Conservation (phyloP, 371 early-diverging fungal genomes). For the Chytridiales sp. region DNA sequence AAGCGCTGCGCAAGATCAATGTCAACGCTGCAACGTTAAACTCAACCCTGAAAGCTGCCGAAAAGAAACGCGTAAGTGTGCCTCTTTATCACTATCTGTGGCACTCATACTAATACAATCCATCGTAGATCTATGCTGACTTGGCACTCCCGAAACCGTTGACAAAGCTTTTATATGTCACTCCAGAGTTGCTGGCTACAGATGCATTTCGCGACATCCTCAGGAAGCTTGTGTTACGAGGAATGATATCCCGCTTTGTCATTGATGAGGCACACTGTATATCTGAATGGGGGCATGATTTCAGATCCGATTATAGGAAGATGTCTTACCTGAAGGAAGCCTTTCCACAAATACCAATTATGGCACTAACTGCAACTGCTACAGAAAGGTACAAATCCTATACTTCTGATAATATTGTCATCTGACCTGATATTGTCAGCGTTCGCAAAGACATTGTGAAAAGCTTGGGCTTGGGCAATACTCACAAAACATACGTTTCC, state of each 20-base stretch:
- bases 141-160: constrained; percentile 17
- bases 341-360: constrained; percentile 35
- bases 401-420: background rate
- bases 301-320: constrained; percentile 42
- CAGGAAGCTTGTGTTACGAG: constrained; percentile 21
- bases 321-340: constrained; percentile 34
- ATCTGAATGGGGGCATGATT: constrained; percentile 53
- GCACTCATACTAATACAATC: no score
- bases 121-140: no score
- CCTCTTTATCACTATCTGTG: no score
- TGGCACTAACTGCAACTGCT: constrained; percentile 54
- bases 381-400: constrained; percentile 25
- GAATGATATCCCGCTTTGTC: constrained; percentile 40
- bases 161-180: constrained; percentile 48
- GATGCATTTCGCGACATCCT: constrained; percentile 34
- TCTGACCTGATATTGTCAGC: constrained; percentile 12
- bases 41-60: constrained; percentile 33
- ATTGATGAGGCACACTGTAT: constrained; percentile 56
- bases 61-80: constrained; percentile 26
- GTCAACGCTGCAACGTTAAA: constrained; percentile 42
- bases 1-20: constrained; percentile 28
- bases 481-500: constrained; percentile 25
- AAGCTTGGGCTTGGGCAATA: constrained; percentile 27
- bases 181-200: constrained; percentile 49
- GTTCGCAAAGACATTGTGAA: constrained; percentile 41